These are phyloP conservation scores for Xanthoconium separans DNA, from an alignment of 1,284 basidiomycete genomes.

Conservation along the genomic window DNA sequence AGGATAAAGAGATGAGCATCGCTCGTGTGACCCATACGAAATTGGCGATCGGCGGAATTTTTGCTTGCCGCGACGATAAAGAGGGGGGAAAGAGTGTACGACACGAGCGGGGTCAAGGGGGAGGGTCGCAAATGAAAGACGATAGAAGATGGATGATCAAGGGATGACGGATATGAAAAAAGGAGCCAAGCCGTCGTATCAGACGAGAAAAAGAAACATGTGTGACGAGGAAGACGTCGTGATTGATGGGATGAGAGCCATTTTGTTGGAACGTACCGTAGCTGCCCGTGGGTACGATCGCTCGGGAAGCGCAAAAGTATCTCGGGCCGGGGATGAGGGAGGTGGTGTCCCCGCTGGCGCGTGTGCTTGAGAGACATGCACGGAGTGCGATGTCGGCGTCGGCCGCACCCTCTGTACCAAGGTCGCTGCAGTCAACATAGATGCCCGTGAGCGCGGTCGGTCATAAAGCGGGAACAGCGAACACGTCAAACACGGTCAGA, in stretches of 20 bases:
- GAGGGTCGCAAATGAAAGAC: neutral
- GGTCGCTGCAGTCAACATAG: conserved; percentile 41
- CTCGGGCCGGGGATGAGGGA: conserved; percentile 59
- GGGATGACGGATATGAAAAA: conserved; percentile 16
- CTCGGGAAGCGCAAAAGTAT: conserved; percentile 61
- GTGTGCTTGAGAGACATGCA: conserved; percentile 46
- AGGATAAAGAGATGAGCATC: neutral
- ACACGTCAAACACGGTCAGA: neutral
- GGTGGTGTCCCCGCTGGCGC: conserved; percentile 18
- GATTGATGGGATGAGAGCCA: no score
- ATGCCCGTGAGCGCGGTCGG: neutral
- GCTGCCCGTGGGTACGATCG: conserved; percentile 60
- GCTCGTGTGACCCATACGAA: neutral
- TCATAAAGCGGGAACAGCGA: no score
- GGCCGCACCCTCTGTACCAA: conserved; percentile 65
- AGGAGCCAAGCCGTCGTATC: neutral
- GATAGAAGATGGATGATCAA: neutral
- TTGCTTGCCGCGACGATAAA: conserved; percentile 13
- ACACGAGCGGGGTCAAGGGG: conserved; percentile 4
- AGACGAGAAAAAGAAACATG: neutral
- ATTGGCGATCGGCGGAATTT: conserved; percentile 13
- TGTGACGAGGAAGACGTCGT: neutral
- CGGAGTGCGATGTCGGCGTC: conserved; percentile 63
- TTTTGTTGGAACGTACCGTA: conserved; percentile 45
- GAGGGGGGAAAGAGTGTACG: conserved; percentile 1